Base-by-base conservation (phyloP, 768 basidiomycete species). In the Tubosaeta sp. region DNA sequence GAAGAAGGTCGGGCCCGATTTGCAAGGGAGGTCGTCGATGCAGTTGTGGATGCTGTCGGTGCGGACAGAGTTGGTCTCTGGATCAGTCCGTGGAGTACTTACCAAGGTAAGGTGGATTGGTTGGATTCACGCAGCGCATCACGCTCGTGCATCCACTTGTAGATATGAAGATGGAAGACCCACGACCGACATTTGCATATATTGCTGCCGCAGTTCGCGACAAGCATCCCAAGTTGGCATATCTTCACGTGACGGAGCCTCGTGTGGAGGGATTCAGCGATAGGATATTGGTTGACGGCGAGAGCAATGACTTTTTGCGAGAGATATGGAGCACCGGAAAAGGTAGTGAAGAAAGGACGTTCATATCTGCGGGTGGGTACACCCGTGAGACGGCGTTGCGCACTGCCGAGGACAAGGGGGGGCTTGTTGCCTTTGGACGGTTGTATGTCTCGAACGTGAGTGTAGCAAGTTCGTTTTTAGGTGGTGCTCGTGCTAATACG, bases 1-100 rank as follows among this genome's bases (percentile, higher is more conserved):
- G 58, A 77, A 36, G 76, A 78, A 56, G 78, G 78, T 47, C 63
- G 81, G 9, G 60, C 68, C 1, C 66, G 76, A 14, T 81, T 83
- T 60, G 52, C 64, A 2, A 66, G 76, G 14, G 72, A 76, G 57
- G 67, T 79, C 32, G 57, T 75, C n/a, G 61, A 73, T 18, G 74
- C 75, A 6, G 66, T 79, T 30, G n/a, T n/a, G n/a, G n/a, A n/a
- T n/a, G n/a, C n/a, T n/a, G n/a, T n/a, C n/a, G n/a, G n/a, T n/a
- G n/a, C 65, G 25, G 72, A 77, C 34, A 68, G 68, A 22, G 68
- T 70, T 7, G 76, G 67, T 1, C 67, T 80, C 41, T 68, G 78
- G 7, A 38, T 80, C 24, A 73, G 71, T 49, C 78, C 73, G 5
- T 78, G 70, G 73, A 64, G 59, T 46, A 44, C 49, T 3, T 67